Base-by-base conservation (phyloP, 148 eudicot genomes). In the Drosera capensis region DNA sequence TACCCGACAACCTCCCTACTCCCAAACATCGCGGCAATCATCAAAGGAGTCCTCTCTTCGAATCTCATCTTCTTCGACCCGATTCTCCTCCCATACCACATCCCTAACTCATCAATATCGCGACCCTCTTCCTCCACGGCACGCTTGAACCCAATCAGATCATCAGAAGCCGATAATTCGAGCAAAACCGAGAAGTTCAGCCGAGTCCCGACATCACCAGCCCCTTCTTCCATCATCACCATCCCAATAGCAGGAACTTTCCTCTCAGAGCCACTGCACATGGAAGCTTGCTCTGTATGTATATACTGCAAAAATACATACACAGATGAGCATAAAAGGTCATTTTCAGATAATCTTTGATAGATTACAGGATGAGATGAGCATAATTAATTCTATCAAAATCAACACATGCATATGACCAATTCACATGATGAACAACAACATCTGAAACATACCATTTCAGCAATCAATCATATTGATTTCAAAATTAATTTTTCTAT, bases 1-100 rank as follows among this genome's bases (percentile, higher is more conserved):
- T 67, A 81, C 18, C 38, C 56, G 57, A 85, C 22, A 1, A 92
- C 66, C 25, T 73, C 64, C 36, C 55, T 78, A 68, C 86, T 74
- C 1, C 94, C 95, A 61, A 81, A 85, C 75, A 72, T 67, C 20
- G 99, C 68, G 57, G 99, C 94, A 39, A 92, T 49, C 94, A 81
- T 70, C 38, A 92, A 57, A 0, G 99, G 94, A 1, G 95, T 92
- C 57, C 99, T 64, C 68, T 81, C 87, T 40, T 76, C 94, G 21
- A 71, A 72, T 8, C 78, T 79, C 78, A 92, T 65, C 78, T 78
- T 76, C 60, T 76, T 92, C 7, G 74, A 85, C 55, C 95, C 88
- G 18, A 72, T 40, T 63, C 58, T 72, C 58, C 86, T 62, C 19
- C 85, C 85, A 49, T 81, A 92, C 99, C 99, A 92, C 13, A 45